Percentiles rank a stretch among this genome's conserved stretches.
Conservation (phyloP, 2,329 filamentous ascomycete genomes). For the Talaromyces albobiverticillius region DNA sequence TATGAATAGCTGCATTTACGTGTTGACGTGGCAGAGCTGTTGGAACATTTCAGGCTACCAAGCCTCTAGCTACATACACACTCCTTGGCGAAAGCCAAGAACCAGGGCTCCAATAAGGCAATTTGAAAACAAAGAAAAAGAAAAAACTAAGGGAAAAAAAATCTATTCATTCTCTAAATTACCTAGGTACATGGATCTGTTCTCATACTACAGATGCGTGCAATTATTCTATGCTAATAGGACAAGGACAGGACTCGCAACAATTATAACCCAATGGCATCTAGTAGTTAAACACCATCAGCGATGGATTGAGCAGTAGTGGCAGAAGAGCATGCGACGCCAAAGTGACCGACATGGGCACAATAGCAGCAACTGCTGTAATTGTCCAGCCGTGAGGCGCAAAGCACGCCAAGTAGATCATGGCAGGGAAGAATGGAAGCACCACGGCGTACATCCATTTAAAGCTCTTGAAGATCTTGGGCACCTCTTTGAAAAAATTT, state of each 20-base stretch:
- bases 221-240: neutral
- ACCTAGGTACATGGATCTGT: neutral
- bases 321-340: constrained; percentile 20
- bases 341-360: constrained; percentile 20
- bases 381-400: constrained; percentile 42
- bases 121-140: neutral
- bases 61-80: neutral
- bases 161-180: neutral
- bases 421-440: constrained; percentile 20
- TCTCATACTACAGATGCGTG: neutral
- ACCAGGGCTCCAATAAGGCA: neutral
- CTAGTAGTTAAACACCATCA: constrained; percentile 23
- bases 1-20: neutral
- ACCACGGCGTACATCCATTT: constrained; percentile 61
- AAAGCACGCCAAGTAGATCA: constrained; percentile 28
- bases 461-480: constrained; percentile 75
- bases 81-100: neutral
- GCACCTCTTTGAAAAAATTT: constrained; percentile 82
- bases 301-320: constrained; percentile 20
- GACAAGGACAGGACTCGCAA: neutral
- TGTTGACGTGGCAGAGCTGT: constrained; percentile 1
- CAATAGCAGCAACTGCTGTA: constrained; percentile 19
- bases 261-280: neutral
- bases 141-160: too few species aligned
- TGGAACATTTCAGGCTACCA: neutral